Base-by-base conservation (phyloP, 2,329 filamentous ascomycete genomes). In the Plenodomus biglobosus region DNA sequence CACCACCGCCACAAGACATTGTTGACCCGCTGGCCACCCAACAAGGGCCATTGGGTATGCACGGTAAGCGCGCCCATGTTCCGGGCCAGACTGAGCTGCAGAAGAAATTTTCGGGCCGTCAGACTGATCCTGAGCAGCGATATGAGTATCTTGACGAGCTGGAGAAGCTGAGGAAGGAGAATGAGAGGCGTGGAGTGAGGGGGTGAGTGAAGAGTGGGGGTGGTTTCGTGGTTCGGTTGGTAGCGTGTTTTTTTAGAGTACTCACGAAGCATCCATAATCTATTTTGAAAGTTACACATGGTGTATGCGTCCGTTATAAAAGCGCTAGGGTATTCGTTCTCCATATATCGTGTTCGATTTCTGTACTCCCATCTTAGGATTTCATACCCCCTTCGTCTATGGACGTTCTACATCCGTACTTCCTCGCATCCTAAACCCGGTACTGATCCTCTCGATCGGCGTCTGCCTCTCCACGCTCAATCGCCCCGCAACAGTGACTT, bases 361-460 rank as follows among this genome's bases (percentile, higher is more conserved):
- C n/a, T n/a, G n/a, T 24, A 24, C 22, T 10, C 22, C 10, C 22
- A 5, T 5, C 5, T 24, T 10, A 5, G 10, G 22, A 24, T 5
- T 24, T 24, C 22, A 24, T 5, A 24, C 22, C 5, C 5, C 22
- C 22, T 10, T 24, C 32, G 22, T 24, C 37, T 32, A 50, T 20
- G 42, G 48, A 8, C 55, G 48, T 39, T 70, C 60, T 16, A 68
- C 47, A 52, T 71, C 68, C 18, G 39, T 44, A 53, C 69, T 71
- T 8, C 50, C 51, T 7, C 69, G 56, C 40, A 71, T 66, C 20
- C 62, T 56, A 41, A 71, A 71, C 6, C 69, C 69, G 0, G 69
- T 71, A 44, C 61, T 69, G 3, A 59, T 44, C 36, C 66, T 60
- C 44, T 68, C 66, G 3, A 62, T 55, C 3, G 59, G 56, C 6